Percentiles rank a stretch among this genome's conserved stretches.
phyloP scores from a whole-genome alignment of 257 asterid species.

The Solanum chiquidenum region DNA sequence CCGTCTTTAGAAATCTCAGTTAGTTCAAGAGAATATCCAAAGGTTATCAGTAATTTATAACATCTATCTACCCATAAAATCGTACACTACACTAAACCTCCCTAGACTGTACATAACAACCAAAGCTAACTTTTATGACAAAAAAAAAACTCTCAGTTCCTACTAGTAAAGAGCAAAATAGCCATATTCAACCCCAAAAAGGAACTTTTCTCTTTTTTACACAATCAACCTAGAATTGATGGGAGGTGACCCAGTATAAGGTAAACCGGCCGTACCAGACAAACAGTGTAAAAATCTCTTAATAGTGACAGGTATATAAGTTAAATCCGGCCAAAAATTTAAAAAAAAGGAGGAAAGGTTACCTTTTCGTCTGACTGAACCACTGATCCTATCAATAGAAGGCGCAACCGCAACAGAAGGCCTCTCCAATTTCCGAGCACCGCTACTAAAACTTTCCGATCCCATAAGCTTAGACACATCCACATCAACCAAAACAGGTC shows the following conservation, averaged over 20 bases:
- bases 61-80: neutral
- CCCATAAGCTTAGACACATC: slow-evolving; percentile 43
- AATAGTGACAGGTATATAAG: neutral
- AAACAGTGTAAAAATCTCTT: neutral
- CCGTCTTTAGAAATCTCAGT: neutral
- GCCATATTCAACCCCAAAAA: neutral
- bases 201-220: neutral
- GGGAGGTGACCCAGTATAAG: neutral
- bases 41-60: neutral
- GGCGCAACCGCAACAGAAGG: slow-evolving; percentile 7
- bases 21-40: neutral
- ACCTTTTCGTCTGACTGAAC: slow-evolving; percentile 14
- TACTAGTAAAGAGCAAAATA: neutral
- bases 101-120: neutral
- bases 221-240: neutral
- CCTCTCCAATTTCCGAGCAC: slow-evolving; percentile 22
- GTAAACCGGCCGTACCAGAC: neutral
- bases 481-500: slow-evolving; percentile 13
- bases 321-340: no score
- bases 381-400: slow-evolving; percentile 7
- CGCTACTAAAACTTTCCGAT: slow-evolving; percentile 52
- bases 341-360: neutral
- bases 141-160: neutral
- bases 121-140: neutral
- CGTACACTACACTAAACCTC: neutral